Evolutionary conservation across 1,284 basidiomycete genomes (phyloP), one percentile per base, ranked within the genome.

Genomic region (Phenoliferia sp.): DNA sequence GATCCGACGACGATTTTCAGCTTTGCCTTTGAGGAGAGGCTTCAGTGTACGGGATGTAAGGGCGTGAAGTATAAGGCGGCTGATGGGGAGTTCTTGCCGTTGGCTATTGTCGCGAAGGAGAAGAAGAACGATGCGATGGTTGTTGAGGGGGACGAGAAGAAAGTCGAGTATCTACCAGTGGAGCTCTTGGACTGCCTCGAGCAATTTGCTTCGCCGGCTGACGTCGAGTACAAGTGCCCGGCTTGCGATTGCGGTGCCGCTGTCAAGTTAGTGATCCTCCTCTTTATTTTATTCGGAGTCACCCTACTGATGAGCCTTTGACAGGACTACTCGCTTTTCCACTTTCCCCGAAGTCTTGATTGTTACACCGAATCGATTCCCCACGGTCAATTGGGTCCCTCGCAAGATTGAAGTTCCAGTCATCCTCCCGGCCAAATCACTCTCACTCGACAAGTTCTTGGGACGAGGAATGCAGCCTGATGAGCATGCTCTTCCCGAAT

Each of bases 301-400:
- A 19, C 22, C 29, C 29, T 52, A 17, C 61, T 28, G 57, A 32
- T 56, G 29, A 50, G 52, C 35, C 33, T 76, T 84, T 83, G 63
- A 3, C 68, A 94, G 88, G 80, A 87, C 84, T 76, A 85, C 84
- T 10, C 86, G 84, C 35, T 90, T 99, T 74, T 85, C 90, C 6
- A 89, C 90, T 0, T 94, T 95, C 83, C 95, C 95, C 0, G 85
- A 93, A 31, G 86, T 94, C 2, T 84, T 99, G 0, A 88, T 95
- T 5, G 79, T 99, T 0, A 94, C 97, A 75, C 89, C 93, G 63
- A 92, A 91, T 75, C 94, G 96, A 76, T 98, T 98, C 82, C 91
- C 95, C 80, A 85, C 97, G 7, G 88, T 95, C 63, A 94, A 94
- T 76, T 99, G 95, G 95, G 92, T 99, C 3, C 95, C 96, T 0